Base-by-base conservation (phyloP, 2,329 filamentous ascomycete genomes). In the Chalara sp. region DNA sequence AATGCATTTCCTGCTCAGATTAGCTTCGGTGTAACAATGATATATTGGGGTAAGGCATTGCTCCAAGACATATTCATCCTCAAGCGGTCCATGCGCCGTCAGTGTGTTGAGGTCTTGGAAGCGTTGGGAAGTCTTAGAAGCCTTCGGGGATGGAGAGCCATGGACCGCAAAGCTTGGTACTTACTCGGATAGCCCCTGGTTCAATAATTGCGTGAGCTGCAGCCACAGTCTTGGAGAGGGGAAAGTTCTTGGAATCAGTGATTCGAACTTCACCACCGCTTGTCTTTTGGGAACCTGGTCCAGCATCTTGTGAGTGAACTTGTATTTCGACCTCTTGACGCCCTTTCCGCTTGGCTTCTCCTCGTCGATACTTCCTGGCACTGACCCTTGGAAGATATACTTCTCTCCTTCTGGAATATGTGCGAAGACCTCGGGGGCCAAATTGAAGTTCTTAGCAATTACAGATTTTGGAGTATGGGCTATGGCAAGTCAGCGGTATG, bases 331-430 rank as follows among this genome's bases (percentile, higher is more conserved):
- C 63, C 83, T 76, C 65, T 86, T 83, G 57, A 85, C 81, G 32
- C 76, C 66, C 43, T 79, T 78, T 33, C 80, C 76, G 0, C 68
- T 75, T 1, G 84, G 84, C 32, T 76, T 75, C 63, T 89, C 86
- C 6, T 85, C 73, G 6, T 81, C 74, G 57, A 89, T 83, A 21
- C 81, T 72, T 4, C 76, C 80, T 0, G 86, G 86, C 1, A 75
- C 68, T 0, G 79, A 78, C 53, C 85, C 86, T 59, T 85, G 77
- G 73, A 90, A 90, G 64, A 90, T 90, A 72, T 89, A 90, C 59
- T 87, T 86, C 59, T 90, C 79, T 47, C 74, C 70, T 46, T 79
- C 67, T 4, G 86, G 85, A 8, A 89, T 75, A 53, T 85, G 75
- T 12, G 78, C 75, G 61, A 90, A 89, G 35, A 89, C 73, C 59